Percentiles rank a stretch among this genome's conserved stretches.
phyloP scores from a whole-genome alignment of 345 rosid genomes.

The Lepidium africanum region DNA sequence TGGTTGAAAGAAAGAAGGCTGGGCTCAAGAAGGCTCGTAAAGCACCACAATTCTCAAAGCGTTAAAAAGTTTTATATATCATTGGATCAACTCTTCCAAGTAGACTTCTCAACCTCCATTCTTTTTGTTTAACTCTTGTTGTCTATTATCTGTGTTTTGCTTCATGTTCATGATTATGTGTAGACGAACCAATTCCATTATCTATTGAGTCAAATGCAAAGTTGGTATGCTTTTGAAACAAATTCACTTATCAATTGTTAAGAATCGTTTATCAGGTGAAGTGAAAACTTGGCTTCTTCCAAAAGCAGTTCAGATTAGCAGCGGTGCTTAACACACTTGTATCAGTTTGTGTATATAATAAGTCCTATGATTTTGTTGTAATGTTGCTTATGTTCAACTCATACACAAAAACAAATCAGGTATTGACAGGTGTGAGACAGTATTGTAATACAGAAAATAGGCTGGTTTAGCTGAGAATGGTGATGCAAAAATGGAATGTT shows the following conservation, averaged over 20 bases:
- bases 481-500: slow-evolving; percentile 18
- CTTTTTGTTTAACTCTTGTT: background rate
- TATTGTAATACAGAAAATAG: background rate
- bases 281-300: background rate
- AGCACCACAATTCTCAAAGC: slow-evolving; percentile 88
- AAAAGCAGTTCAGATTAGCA: background rate
- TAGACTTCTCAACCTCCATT: slow-evolving; percentile 4
- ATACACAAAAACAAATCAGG: background rate
- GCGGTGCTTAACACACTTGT: background rate
- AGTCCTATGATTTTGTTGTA: background rate
- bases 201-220: background rate
- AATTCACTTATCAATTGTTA: background rate
- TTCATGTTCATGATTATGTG: background rate
- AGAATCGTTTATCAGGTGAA: background rate
- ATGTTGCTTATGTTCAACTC: background rate
- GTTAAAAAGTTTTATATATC: slow-evolving; percentile 31
- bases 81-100: slow-evolving; percentile 1
- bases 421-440: slow-evolving; percentile 2
- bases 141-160: background rate
- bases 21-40: slow-evolving; percentile 98
- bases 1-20: slow-evolving; percentile 89
- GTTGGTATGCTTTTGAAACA: background rate
- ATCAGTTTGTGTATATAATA: background rate
- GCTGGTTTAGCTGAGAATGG: slow-evolving; percentile 26
- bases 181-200: slow-evolving; percentile 1